Evolutionary conservation across 306 rosid genomes (phyloP), one percentile per base, ranked within the genome.

Genomic region (Vigna mungo): DNA sequence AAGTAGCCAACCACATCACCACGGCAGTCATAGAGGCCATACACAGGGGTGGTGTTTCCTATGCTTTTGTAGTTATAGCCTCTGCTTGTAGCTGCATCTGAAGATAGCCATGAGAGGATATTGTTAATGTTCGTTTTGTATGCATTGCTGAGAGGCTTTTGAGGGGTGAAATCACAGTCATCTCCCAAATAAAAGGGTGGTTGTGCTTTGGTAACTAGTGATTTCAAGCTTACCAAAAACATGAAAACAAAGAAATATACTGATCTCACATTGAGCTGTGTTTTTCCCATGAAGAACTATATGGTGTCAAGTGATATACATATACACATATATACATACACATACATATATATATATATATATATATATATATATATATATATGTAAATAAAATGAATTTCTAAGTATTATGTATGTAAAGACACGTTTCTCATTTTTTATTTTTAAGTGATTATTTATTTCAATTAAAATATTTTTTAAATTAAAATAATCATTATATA

Each of bases 21-120:
- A 0, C 84, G 75, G 60, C 83, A 73, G 2, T 80, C 79, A 4
- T 71, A 80, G 70, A 66, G 20, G 13, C 70, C 79, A 16, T 80
- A 80, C 4, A 68, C 62, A 0, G 55, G 8, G 5, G 1, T 15
- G 63, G 1, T 36, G 53, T 3, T 41, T 10, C 78, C 55, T 46
- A 61, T 46, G 59, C 1, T 55, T 39, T 43, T 68, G 60, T 43
- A 15, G 60, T 68, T 68, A 9, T 67, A 77, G 1, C 75, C 81
- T 56, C 43, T 72, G 78, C 83, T 53, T 43, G 49, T 63, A 27
- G 9, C 17, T 39, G 78, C 21, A 25, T 71, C 71, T 3, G 21
- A 1, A 9, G 53, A 6, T 17, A 79, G 30, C 77, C 78, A 71
- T 39, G 58, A 23, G 72, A 71, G 56, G 21, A 48, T 2, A 8